Evolutionary conservation across 1,284 basidiomycete genomes (phyloP).

Genomic region (Ceratobasidium sp.): DNA sequence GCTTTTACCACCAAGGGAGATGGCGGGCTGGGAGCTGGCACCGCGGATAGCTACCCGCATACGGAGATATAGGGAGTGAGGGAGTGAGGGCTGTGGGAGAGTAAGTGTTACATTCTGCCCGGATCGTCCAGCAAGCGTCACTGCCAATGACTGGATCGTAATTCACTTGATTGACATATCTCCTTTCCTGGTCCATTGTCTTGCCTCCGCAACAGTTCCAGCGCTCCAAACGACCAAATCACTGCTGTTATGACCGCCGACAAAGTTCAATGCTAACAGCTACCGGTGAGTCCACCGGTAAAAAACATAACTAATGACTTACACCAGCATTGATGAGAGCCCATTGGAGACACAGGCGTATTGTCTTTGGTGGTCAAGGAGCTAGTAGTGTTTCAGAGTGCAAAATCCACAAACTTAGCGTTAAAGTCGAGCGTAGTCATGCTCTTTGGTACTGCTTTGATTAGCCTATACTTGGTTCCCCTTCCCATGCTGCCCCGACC

Average conservation of each 20-base stretch:
- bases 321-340: background rate
- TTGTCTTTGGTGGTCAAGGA: background rate
- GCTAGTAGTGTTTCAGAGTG: background rate
- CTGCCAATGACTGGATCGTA: background rate
- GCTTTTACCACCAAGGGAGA: background rate
- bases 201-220: background rate
- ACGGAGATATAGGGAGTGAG: background rate
- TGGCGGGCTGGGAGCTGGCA: background rate
- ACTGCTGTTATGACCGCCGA: background rate
- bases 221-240: background rate
- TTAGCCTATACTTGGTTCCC: background rate
- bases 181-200: background rate
- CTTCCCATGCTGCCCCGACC: background rate
- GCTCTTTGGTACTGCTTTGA: no score
- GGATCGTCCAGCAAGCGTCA: background rate
- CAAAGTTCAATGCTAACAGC: background rate
- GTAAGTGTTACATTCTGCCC: background rate
- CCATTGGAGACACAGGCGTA: background rate
- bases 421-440: background rate
- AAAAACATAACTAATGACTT: background rate
- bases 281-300: background rate
- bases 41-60: background rate
- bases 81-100: background rate
- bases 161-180: background rate
- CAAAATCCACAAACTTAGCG: background rate